Base-by-base conservation (phyloP, 805 yeast genomes). In the Danielia oregonensis region DNA sequence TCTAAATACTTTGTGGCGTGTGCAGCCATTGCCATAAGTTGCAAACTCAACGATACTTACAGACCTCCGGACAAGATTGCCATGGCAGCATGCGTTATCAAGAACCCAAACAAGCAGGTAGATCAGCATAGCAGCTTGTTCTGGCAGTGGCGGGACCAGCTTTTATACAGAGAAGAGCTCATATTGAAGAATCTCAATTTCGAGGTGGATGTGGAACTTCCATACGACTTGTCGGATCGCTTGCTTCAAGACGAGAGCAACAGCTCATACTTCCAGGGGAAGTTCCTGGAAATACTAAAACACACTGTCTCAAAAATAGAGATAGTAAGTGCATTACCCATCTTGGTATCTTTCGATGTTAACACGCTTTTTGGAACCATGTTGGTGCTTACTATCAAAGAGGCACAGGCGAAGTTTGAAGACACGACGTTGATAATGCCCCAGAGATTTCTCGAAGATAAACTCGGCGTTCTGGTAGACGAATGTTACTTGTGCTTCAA, bases 81-180 rank as follows among this genome's bases (percentile, higher is more conserved):
- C 7, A 42, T 65, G 43, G 46, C 56, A 4, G 70, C 63, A 5
- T 61, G 70, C 35, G 51, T 40, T 22, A 30, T 64, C 27, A 62
- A 63, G 37, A 63, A 57, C 41, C 61, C 68, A 4, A 37, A 48
- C n/a, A 44, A 46, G 26, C 40, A 45, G 14, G 49, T 67, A 2
- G 69, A 66, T 31, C 70, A 65, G 41, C 70, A 65, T 23, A 59
- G 62, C 37, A 61, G 59, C 14, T 37, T 57, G 32, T 67, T 65
- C 45, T 67, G 73, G 73, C 55, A 55, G 27, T 67, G 72, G 72
- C 36, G 71, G 21, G 73, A 67, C 47, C 72, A 67, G 46, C 48
- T 67, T 7, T 45, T 67, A 27, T 67, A 57, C 40, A 44, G 73
- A 24, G 73, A 67, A 43, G 73, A 67, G 48, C 48, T 67, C 26